phyloP scores from a whole-genome alignment of 2,329 filamentous ascomycete genomes.

The Ceratocystis diversiconidia region DNA sequence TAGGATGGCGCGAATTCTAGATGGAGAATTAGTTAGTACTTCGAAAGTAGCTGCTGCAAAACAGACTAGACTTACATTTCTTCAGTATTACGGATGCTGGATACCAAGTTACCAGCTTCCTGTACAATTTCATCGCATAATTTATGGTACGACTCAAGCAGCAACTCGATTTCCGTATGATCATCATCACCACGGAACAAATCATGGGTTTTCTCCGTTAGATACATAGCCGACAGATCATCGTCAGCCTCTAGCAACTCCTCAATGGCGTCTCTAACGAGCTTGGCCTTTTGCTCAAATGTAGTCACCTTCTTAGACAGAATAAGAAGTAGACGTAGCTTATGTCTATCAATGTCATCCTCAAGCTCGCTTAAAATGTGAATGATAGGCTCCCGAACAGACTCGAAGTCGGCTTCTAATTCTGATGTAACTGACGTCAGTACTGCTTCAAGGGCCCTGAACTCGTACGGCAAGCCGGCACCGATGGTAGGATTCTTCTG shows the following conservation, averaged over 20 bases:
- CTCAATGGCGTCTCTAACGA: constrained; percentile 88
- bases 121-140: constrained; percentile 97
- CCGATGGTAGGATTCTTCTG: constrained; percentile 41
- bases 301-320: constrained; percentile 91
- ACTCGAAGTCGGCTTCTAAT: constrained; percentile 86
- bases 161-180: constrained; percentile 92
- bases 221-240: constrained; percentile 85
- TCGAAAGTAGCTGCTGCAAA: background rate
- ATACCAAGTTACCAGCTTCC: constrained; percentile 81
- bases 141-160: constrained; percentile 94
- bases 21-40: constrained; percentile 20
- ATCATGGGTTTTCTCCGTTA: constrained; percentile 74
- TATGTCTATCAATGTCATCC: constrained; percentile 91
- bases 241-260: constrained; percentile 93
- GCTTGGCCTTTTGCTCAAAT: constrained; percentile 90
- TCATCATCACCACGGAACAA: constrained; percentile 63
- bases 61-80: constrained; percentile 60
- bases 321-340: constrained; percentile 77
- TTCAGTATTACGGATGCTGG: constrained; percentile 91
- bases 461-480: constrained; percentile 76
- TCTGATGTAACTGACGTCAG: constrained; percentile 85
- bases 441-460: constrained; percentile 87
- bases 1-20: constrained; percentile 82
- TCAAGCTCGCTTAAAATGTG: constrained; percentile 79
- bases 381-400: constrained; percentile 83